Base-by-base conservation (phyloP, 768 basidiomycete genomes). In the Amanita subjunquillea region DNA sequence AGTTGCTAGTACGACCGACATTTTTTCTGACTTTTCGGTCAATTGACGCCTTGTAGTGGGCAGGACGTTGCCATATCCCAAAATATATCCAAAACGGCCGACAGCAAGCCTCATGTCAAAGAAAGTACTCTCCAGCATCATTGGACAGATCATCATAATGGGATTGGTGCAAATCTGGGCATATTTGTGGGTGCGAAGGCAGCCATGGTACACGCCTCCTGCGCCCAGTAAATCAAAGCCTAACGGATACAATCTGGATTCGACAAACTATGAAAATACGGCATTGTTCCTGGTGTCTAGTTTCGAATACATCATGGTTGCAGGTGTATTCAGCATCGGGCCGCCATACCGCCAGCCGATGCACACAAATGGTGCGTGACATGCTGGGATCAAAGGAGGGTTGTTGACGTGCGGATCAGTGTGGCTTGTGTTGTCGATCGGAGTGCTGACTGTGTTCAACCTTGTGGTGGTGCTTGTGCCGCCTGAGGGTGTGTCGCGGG, bases 241-340 rank as follows among this genome's bases (percentile, higher is more conserved):
- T 41, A 75, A 79, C 40, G 78, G 75, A 55, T 78, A 85, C 65
- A 81, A 90, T 59, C 74, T 98, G 41, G 80, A 91, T 54, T 84
- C 91, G 20, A 80, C 71, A 39, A 97, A 94, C 64, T 94, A 79
- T 61, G 96, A 98, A 66, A 97, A 99, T 65, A 83, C 96, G 4
- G 82, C 79, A 27, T 68, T 99, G 53, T 99, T 99, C 71, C 68
- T 97, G 57, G 73, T 97, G 41, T 97, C 96, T 8, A 96, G 92
- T 56, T 98, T 98, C 82, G 96, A 99, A 69, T 99, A 99, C 66
- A 91, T 98, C 61, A 73, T 98, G 46, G 90, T 96, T 6, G 96
- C 95, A 10, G 95, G 86, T 0, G 92, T 98, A 0, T 99, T 98
- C 71, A 95, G 91, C 64, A 96, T 98, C 58, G 96, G 96, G 0